phyloP scores from a whole-genome alignment of 371 early-diverging fungal genomes.

The Apophysomyces trapeziformis region DNA sequence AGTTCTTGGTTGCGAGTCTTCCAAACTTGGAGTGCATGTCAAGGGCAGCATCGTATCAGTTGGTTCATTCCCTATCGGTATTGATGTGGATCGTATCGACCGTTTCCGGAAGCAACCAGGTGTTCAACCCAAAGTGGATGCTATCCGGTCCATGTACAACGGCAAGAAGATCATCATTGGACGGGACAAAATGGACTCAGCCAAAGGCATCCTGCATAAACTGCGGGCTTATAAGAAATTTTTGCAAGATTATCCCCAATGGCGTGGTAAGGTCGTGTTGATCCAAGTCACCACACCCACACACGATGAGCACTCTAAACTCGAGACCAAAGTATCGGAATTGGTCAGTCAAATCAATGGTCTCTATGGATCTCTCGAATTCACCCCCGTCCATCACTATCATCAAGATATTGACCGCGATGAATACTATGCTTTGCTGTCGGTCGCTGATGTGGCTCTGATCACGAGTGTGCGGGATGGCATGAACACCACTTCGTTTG shows the following conservation, averaged over 20 bases:
- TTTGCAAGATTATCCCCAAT: conserved; percentile 87
- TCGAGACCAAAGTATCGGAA: conserved; percentile 90
- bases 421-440: conserved; percentile 95
- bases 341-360: conserved; percentile 94
- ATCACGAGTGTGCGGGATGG: conserved; percentile 99
- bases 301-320: conserved; percentile 61
- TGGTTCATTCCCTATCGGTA: conserved; percentile 98
- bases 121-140: conserved; percentile 75
- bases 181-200: conserved; percentile 97
- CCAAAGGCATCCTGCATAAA: conserved; percentile 98
- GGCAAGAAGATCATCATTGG: conserved; percentile 97
- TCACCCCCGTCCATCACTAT: conserved; percentile 93
- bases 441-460: conserved; percentile 94
- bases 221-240: conserved; percentile 94
- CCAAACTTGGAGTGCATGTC: conserved; percentile 81
- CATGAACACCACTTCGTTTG: conserved; percentile 99
- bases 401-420: conserved; percentile 94
- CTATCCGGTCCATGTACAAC: conserved; percentile 84
- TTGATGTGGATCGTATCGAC: conserved; percentile 80
- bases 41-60: conserved; percentile 79
- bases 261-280: conserved; percentile 87
- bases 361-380: conserved; percentile 92
- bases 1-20: conserved; percentile 90
- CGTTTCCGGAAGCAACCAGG: conserved; percentile 52
- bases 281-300: conserved; percentile 80